These are phyloP conservation scores for Fusarium annulatum DNA, from an alignment of 2,329 filamentous ascomycete genomes.

Conservation along the genomic window DNA sequence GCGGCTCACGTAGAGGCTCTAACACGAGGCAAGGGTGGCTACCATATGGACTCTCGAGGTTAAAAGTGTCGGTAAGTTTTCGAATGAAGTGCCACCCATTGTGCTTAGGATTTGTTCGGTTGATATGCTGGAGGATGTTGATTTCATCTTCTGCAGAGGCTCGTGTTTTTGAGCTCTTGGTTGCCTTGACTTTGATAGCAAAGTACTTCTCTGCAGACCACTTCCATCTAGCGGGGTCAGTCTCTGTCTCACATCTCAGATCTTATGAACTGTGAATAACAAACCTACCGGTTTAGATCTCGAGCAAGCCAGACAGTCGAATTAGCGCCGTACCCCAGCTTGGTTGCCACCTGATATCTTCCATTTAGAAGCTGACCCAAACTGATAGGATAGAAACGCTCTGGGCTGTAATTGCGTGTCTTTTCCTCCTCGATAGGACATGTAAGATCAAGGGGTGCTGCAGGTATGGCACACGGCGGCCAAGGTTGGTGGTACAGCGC, in stretches of 20 bases:
- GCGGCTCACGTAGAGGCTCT: constrained; percentile 39
- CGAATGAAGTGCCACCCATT: constrained; percentile 36
- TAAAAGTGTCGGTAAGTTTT: constrained; percentile 32
- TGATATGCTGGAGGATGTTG: constrained; percentile 27
- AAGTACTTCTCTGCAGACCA: constrained; percentile 31
- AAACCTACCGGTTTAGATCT: constrained; percentile 10
- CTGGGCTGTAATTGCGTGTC: constrained; percentile 20
- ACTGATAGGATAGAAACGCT: constrained; percentile 29
- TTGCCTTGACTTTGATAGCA: constrained; percentile 36
- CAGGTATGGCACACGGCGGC: constrained; percentile 8
- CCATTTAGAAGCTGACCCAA: constrained; percentile 29
- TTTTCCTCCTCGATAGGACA: constrained; percentile 32
- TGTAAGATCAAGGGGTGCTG: constrained; percentile 20
- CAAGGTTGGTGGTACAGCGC: constrained; percentile 12
- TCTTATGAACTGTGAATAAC: rapidly evolving
- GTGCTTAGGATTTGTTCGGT: constrained; percentile 12
- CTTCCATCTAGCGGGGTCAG: not conserved
- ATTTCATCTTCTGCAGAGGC: constrained; percentile 19
- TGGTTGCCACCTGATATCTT: constrained; percentile 37
- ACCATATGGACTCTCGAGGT: not conserved
- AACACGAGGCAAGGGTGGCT: constrained; percentile 36
- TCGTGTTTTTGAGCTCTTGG: not conserved
- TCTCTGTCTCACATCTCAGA: rapidly evolving
- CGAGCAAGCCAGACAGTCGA: constrained; percentile 43
- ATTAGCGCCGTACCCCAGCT: constrained; percentile 35